A percentile compares a stretch with the other conserved stretches of the same genome.
These are phyloP conservation scores for Phanerodontia chrysosporium DNA, from an alignment of 768 basidiomycete species.

Conservation along the genomic window DNA sequence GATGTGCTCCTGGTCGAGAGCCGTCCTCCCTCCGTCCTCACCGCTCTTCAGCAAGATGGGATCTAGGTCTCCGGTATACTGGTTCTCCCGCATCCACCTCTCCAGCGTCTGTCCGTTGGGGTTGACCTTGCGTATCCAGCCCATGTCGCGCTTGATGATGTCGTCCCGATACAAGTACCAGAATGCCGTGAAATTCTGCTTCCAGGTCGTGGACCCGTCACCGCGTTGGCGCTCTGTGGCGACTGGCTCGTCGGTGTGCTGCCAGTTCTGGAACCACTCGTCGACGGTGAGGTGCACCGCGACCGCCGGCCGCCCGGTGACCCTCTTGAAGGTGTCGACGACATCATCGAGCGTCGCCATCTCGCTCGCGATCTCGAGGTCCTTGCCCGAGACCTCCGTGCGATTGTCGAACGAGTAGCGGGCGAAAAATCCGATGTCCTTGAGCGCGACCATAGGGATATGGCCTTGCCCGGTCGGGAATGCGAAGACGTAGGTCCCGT, in stretches of 20 bases:
- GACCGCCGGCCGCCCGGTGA: slow-evolving; percentile 8
- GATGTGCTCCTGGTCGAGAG: not conserved
- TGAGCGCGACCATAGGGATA: slow-evolving; percentile 23
- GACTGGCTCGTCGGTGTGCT: not conserved
- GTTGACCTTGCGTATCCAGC: slow-evolving; percentile 35
- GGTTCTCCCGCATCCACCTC: slow-evolving; percentile 33
- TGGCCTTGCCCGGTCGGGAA: slow-evolving; percentile 22
- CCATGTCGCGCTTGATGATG: slow-evolving; percentile 36
- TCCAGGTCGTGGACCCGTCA: slow-evolving; percentile 7
- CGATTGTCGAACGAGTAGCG: slow-evolving; percentile 28
- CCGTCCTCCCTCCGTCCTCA: not conserved
- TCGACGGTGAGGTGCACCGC: slow-evolving; percentile 5
- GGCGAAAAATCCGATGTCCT: slow-evolving; percentile 27
- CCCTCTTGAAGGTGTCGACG: slow-evolving; percentile 13
- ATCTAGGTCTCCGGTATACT: slow-evolving; percentile 21
- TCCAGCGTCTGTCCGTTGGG: slow-evolving; percentile 31
- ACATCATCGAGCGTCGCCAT: slow-evolving; percentile 19
- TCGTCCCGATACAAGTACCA: slow-evolving; percentile 39
- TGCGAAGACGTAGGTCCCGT: slow-evolving; percentile 26
- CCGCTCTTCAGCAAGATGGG: not conserved
- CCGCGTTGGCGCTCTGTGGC: slow-evolving; percentile 4
- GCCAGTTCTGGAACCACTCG: slow-evolving; percentile 4
- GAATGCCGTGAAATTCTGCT: slow-evolving; percentile 36
- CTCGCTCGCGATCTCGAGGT: slow-evolving; percentile 24
- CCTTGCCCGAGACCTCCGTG: slow-evolving; percentile 15